These are phyloP conservation scores for Fusarium vanettenii DNA, from an alignment of 2,329 filamentous ascomycete species.

Conservation along the genomic window DNA sequence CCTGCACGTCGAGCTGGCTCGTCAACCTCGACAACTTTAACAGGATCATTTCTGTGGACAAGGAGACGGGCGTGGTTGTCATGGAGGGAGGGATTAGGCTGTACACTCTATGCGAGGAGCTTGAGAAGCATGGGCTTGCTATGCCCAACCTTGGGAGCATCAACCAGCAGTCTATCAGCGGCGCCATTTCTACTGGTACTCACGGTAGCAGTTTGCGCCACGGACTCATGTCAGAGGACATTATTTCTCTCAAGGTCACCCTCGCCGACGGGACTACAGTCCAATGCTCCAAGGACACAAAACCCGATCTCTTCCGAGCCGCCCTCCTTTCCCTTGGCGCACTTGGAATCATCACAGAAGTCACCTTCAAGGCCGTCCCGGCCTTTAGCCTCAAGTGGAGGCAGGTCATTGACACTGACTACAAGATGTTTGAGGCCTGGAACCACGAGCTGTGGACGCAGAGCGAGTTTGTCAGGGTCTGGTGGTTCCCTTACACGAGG, in stretches of 20 bases:
- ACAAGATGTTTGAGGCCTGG: constrained; percentile 78
- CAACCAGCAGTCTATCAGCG: constrained; percentile 91
- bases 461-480: constrained; percentile 91
- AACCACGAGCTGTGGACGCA: constrained; percentile 80
- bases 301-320: constrained; percentile 86
- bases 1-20: constrained; percentile 94
- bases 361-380: constrained; percentile 84
- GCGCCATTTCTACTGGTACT: constrained; percentile 91
- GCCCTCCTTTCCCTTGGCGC: constrained; percentile 89
- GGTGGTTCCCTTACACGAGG: constrained; percentile 96
- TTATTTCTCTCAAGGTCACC: constrained; percentile 81
- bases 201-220: constrained; percentile 89
- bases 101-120: constrained; percentile 75
- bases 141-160: constrained; percentile 96
- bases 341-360: constrained; percentile 89
- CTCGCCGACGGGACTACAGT: constrained; percentile 82
- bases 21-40: constrained; percentile 90
- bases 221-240: constrained; percentile 84
- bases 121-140: constrained; percentile 81
- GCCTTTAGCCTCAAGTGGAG: constrained; percentile 88
- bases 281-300: constrained; percentile 75
- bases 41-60: constrained; percentile 77
- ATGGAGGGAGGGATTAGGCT: constrained; percentile 93
- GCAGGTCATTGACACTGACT: constrained; percentile 80
- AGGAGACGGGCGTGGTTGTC: constrained; percentile 72